Evolutionary conservation across 2,329 filamentous ascomycete species (phyloP).

Genomic region (Alternaria gaisen): DNA sequence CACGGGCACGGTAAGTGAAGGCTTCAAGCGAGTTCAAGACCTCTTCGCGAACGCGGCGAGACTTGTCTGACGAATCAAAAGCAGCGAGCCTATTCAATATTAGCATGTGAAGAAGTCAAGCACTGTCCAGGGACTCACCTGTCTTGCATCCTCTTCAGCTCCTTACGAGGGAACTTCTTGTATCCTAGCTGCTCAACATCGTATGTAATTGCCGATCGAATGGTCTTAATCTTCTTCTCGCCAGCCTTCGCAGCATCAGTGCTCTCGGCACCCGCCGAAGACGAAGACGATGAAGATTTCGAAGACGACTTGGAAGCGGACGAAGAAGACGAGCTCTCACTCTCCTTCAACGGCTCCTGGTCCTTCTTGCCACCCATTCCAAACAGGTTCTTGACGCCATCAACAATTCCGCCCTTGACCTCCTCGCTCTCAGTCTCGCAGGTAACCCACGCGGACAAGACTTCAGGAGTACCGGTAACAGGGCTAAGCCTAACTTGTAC

Average conservation of each 20-base stretch:
- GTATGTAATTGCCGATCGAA: slow-evolving; percentile 63
- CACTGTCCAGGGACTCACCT: slow-evolving; percentile 41
- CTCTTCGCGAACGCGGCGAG: slow-evolving; percentile 81
- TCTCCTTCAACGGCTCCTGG: slow-evolving; percentile 72
- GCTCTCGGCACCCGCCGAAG: slow-evolving; percentile 57
- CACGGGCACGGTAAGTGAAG: slow-evolving; percentile 88
- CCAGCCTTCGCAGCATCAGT: slow-evolving; percentile 59
- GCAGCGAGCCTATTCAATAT: slow-evolving; percentile 70
- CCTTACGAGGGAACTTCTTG: slow-evolving; percentile 66
- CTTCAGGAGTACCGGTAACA: slow-evolving; percentile 80
- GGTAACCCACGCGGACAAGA: slow-evolving; percentile 78
- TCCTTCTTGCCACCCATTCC: slow-evolving; percentile 93
- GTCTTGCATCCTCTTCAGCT: slow-evolving; percentile 68
- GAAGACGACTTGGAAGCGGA: slow-evolving; percentile 53
- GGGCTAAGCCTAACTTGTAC: slow-evolving; percentile 76
- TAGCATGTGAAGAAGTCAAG: slow-evolving; percentile 12
- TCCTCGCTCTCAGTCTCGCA: slow-evolving; percentile 79
- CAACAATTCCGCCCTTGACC: slow-evolving; percentile 82
- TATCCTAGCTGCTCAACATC: slow-evolving; percentile 58
- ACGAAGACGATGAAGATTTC: slow-evolving; percentile 54
- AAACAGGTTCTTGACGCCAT: slow-evolving; percentile 95
- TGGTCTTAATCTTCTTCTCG: slow-evolving; percentile 61
- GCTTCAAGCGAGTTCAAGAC: slow-evolving; percentile 91
- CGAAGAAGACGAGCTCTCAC: slow-evolving; percentile 52
- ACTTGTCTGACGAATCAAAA: slow-evolving; percentile 85